Base-by-base conservation (phyloP, 768 basidiomycete genomes). In the Phylloporus sp. region DNA sequence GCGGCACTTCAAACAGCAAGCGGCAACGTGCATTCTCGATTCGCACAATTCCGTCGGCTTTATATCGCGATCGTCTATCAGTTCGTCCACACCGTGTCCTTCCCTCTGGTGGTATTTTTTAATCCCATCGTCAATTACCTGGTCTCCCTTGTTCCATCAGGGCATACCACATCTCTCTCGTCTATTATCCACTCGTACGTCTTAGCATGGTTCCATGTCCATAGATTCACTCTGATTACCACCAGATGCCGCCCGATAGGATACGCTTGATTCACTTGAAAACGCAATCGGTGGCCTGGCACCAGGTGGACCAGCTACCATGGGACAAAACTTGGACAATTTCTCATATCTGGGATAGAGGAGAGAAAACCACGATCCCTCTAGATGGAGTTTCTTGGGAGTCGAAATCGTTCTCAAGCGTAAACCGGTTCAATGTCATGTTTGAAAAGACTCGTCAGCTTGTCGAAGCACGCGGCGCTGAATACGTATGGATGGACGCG, bases 401-500 rank as follows among this genome's bases (percentile, higher is more conserved):
- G n/a, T 43, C 50, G 4, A 27, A 17, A 4, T 33, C 50, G 17
- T 51, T 51, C 32, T 50, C 50, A 5, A 50, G 32, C 38, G 15
- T 9, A 22, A n/a, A 23, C 7, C 50, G 48, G 20, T 52, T 52
- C 37, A 35, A 50, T 24, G 5, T 23, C 15, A 21, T 43, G 22
- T 35, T 52, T 26, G 5, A 37, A 13, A 43, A 26, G 28, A n/a
- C 27, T 32, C 4, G 26, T 9, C 24, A 35, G 26, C 24, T 50
- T 4, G 22, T 52, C 4, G 24, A 33, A 32, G 11, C 27, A 7
- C 38, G 11, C 6, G 42, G 42, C 11, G 51, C 20, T 8, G 24
- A 35, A 41, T 41, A 51, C 34, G n/a, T 51, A 17, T 52, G 51
- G 49, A 39, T 51, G 3, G 51, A 52, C 21, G 51, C 51, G 5